Base-by-base conservation (phyloP, 2,329 filamentous ascomycete species). In the Talaromyces sp. region DNA sequence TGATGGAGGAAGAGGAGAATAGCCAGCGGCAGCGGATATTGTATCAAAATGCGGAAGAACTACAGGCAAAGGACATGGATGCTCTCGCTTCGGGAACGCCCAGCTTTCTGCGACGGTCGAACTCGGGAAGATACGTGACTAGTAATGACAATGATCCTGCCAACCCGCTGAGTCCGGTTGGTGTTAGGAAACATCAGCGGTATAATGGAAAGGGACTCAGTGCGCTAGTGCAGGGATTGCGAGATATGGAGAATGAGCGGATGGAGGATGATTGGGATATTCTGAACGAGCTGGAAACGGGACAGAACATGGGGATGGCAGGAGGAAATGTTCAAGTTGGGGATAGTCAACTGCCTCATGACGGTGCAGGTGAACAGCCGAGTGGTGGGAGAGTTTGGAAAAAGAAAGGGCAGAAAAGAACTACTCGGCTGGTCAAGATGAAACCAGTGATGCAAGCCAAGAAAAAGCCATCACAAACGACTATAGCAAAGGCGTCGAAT, bases 381-480 rank as follows among this genome's bases (percentile, higher is more conserved):
- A 47, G 69, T 27, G 35, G 43, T 7, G 62, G 67, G 13, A 69
- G 65, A n/a, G 63, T 65, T 14, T 81, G 75, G 71, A 82, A 81
- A 70, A 83, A 82, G 72, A 82, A 79, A 68, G 81, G 80, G 1
- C 81, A 82, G 67, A 83, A 83, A 67, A 74, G 81, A 56, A 82
- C 79, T 6, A 83, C 81, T 1, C 75, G 78, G 60, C 70, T 76
- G 56, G 77, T 80, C 13, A 74, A 71, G 43, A 81, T 83, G 74
- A 78, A 76, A 56, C 81, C 81, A 1, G 74, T 76, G 75, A 73
- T 57, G 67, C 72, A 3, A 71, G 73, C 58, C 71, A 5, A 68
- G 70, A 54, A 67, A 59, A 69, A 71, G 10, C 67, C 65, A 8
- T 66, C 65, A 67, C n/a, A 63, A 70, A 67, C 65, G 10, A 56